phyloP scores from a whole-genome alignment of 306 rosid species.

The Cyclanthera cordifolia region DNA sequence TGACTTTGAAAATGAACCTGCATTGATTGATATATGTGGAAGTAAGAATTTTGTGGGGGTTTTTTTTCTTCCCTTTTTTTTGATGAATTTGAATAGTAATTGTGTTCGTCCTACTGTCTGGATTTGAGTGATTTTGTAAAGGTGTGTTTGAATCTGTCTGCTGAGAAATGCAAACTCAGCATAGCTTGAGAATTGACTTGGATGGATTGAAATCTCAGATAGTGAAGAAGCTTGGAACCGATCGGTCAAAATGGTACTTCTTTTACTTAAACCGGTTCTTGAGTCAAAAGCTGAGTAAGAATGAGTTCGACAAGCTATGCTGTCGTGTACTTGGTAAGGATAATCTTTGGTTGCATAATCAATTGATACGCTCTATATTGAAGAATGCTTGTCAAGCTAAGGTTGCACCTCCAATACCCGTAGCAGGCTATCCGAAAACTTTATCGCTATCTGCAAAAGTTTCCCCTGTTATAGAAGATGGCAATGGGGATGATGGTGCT shows the following conservation, averaged over 20 bases:
- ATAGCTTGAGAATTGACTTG: slow-evolving; percentile 79
- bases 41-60: slow-evolving; percentile 29
- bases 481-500: slow-evolving; percentile 44
- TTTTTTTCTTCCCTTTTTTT: slow-evolving; percentile 17
- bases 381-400: slow-evolving; percentile 77
- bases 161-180: slow-evolving; percentile 95
- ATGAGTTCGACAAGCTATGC: slow-evolving; percentile 68
- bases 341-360: slow-evolving; percentile 75
- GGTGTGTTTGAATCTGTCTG: slow-evolving; percentile 57
- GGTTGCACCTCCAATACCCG: slow-evolving; percentile 51
- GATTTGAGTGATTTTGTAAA: slow-evolving; percentile 38
- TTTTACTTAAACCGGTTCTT: slow-evolving; percentile 57
- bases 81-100: slow-evolving; percentile 28
- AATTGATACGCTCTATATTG: slow-evolving; percentile 63
- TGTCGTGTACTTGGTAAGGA: slow-evolving; percentile 64
- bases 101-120: slow-evolving; percentile 28
- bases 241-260: slow-evolving; percentile 64
- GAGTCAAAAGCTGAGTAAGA: slow-evolving; percentile 82
- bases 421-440: slow-evolving; percentile 35
- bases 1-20: background rate
- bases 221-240: slow-evolving; percentile 73
- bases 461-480: slow-evolving; percentile 57
- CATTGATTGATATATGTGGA: slow-evolving; percentile 29
- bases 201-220: slow-evolving; percentile 68
- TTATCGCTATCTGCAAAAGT: slow-evolving; percentile 31